Conservation (phyloP, 441 rosid species). For the Gossypium schwendimanii region DNA sequence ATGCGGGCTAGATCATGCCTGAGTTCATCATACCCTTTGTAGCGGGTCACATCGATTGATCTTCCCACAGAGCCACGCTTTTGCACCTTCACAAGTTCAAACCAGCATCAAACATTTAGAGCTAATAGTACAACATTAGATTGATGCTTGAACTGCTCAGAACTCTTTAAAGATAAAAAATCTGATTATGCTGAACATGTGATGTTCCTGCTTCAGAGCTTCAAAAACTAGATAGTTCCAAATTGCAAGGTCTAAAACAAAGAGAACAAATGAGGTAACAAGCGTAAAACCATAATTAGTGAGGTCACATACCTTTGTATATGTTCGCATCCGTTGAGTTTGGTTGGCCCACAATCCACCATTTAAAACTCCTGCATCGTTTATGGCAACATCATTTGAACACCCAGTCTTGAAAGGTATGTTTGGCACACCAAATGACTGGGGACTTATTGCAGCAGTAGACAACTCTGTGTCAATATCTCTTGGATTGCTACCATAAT, state of each 20-base stretch:
- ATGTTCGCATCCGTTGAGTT: constrained; percentile 86
- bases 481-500: constrained; percentile 65
- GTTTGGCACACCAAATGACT: constrained; percentile 82
- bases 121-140: not conserved
- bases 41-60: constrained; percentile 86
- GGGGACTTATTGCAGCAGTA: constrained; percentile 80
- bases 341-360: constrained; percentile 82
- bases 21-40: constrained; percentile 70
- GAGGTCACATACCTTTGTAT: constrained; percentile 63
- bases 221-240: not conserved
- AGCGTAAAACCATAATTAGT: not conserved
- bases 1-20: constrained; percentile 82
- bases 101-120: constrained; percentile 6
- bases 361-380: constrained; percentile 66
- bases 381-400: constrained; percentile 65
- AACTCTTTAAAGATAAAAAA: not conserved
- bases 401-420: constrained; percentile 71
- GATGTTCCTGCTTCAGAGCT: not conserved
- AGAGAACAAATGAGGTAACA: not conserved
- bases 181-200: not conserved
- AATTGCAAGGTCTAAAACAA: not conserved
- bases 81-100: constrained; percentile 56
- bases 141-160: not conserved
- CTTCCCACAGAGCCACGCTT: constrained; percentile 97
- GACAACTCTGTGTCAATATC: constrained; percentile 92